Evolutionary conservation across 495 filamentous ascomycete genomes (phyloP).

Genomic region (Pyrenula massariospora): DNA sequence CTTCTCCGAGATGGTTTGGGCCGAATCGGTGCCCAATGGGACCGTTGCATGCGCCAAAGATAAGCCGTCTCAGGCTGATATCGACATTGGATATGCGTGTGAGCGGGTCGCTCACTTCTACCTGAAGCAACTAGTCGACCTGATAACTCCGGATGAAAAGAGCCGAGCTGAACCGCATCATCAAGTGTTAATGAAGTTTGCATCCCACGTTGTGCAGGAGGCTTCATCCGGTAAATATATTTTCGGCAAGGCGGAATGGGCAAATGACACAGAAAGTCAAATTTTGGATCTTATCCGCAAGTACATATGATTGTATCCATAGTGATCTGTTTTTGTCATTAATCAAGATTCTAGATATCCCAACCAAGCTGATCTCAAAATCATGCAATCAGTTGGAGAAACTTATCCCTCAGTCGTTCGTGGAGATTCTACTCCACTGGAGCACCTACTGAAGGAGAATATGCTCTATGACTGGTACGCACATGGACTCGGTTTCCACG

Average conservation of each 20-base stretch:
- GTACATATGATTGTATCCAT: too few relatives aligned
- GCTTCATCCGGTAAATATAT: too few relatives aligned
- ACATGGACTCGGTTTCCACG: conserved; percentile 11
- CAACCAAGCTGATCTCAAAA: too few relatives aligned
- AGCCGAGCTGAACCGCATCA: too few relatives aligned
- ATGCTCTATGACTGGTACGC: conserved; percentile 24
- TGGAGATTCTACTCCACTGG: conserved; percentile 23
- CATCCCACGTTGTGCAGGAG: too few relatives aligned
- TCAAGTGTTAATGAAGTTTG: too few relatives aligned
- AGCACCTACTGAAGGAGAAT: conserved; percentile 21
- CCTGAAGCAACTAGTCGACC: not conserved
- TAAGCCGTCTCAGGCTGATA: not conserved
- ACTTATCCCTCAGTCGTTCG: conserved; percentile 23
- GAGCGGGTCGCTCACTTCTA: not conserved
- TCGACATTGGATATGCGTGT: not conserved
- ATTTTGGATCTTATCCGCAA: too few relatives aligned
- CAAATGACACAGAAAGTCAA: too few relatives aligned
- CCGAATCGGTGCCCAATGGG: not conserved
- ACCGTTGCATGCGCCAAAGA: not conserved
- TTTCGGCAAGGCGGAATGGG: too few relatives aligned
- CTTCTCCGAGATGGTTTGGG: not conserved
- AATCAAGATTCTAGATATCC: too few relatives aligned
- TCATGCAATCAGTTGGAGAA: conserved; percentile 23
- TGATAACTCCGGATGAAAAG: too few relatives aligned
- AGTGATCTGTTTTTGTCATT: too few relatives aligned